Evolutionary conservation across 352 stramenopile genomes (phyloP), one percentile per base, ranked within the genome.

Genomic region (Globisporangium cederbergense): DNA sequence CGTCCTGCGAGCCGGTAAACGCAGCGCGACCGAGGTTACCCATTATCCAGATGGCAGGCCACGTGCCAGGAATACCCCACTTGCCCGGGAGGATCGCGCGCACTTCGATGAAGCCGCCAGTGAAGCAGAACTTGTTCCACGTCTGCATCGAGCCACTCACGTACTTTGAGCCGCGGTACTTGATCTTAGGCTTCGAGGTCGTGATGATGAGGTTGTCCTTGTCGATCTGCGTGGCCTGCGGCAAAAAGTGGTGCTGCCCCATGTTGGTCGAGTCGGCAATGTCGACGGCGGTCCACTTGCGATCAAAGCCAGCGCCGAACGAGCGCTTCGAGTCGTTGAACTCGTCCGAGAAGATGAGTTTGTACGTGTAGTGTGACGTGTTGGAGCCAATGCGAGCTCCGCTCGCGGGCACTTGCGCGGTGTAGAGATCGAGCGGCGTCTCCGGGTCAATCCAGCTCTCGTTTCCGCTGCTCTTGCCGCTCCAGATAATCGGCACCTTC

Each of bases 121-220:
- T 98, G 78, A 98, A 99, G 74, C 97, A 99, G 72, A 99, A 99
- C 78, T 99, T 99, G 85, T 99, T 98, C 97, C 97, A 99, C 25
- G 80, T 93, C 72, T 98, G 95, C n/a, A 99, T 53, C 77, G 97
- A 98, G 36, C 94, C 97, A 63, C 88, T 97, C 34, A 96, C 88
- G 71, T 96, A 96, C 60, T 80, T 78, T 22, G 86, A 60, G 50
- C 72, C 79, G 49, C 76, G 81, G 72, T 91, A 97, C 58, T 80
- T 73, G n/a, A 93, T 71, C 63, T 86, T 93, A 7, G 84, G 75
- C 73, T 96, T 96, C 55, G 83, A 83, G 3, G 91, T 96, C 52
- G 80, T 91, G 74, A 98, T 98, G 58, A 97, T 97, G 45, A 98
- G 72, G 75, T 94, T 97, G 30, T 94, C 95, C 65, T 97, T 87